Conservation (phyloP, 306 rosid genomes). For the Citrullus colocynthis region DNA sequence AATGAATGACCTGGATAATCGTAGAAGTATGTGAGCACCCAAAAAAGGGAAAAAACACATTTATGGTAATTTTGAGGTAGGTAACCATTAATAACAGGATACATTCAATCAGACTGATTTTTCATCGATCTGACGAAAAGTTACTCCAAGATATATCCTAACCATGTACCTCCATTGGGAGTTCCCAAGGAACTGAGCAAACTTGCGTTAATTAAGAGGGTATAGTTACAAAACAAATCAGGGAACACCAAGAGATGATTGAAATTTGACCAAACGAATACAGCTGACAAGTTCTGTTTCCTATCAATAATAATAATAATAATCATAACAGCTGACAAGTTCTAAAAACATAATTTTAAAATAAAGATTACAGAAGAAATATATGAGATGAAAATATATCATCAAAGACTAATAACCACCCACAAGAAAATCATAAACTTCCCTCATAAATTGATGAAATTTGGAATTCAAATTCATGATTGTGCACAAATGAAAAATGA, state of each 20-base stretch:
- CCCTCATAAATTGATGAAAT: background rate
- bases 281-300: background rate
- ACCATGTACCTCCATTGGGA: background rate
- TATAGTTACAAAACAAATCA: background rate
- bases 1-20: constrained; percentile 70
- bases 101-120: background rate
- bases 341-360: background rate
- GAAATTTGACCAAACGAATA: background rate
- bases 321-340: too few relatives aligned
- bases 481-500: background rate
- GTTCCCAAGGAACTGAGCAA: background rate
- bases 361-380: background rate
- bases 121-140: background rate
- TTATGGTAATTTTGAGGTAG: background rate
- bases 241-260: background rate
- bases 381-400: background rate
- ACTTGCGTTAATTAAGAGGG: background rate
- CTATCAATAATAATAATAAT: too few relatives aligned
- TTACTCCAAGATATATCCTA: background rate
- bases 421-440: background rate
- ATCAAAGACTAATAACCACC: background rate
- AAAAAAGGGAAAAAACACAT: background rate
- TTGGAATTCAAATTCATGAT: background rate
- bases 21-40: constrained; percentile 4
- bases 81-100: background rate